Evolutionary conservation across 441 rosid species (phyloP).

Genomic region (Flueggea neowawraea): DNA sequence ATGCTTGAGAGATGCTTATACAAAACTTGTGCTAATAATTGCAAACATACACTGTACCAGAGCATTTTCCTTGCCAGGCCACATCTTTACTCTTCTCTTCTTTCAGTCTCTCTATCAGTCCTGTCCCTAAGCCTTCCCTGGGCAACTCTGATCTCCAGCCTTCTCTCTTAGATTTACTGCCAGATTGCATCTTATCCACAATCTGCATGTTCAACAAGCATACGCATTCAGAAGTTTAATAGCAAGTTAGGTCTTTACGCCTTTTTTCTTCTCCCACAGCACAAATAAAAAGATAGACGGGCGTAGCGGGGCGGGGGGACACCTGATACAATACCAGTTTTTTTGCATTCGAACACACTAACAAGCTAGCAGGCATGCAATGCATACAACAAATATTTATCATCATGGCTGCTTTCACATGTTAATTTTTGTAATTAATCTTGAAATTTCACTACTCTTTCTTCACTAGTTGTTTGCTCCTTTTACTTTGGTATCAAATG

Average conservation of each 20-base stretch:
- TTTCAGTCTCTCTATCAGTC: constrained; percentile 65
- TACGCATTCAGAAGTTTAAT: not conserved
- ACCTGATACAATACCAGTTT: too few species aligned
- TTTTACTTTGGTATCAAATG: too few species aligned
- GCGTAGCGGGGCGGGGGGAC: not conserved
- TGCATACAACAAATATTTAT: too few species aligned
- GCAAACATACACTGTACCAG: constrained; percentile 97
- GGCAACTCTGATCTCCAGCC: constrained; percentile 68
- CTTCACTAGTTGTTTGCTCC: too few species aligned
- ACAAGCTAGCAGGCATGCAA: too few species aligned
- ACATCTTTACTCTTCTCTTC: constrained; percentile 71
- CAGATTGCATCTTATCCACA: constrained; percentile 91
- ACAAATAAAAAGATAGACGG: not conserved
- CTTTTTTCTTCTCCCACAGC: not conserved
- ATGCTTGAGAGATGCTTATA: not conserved
- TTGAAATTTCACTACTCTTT: too few species aligned
- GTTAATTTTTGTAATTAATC: too few species aligned
- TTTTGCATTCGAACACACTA: too few species aligned
- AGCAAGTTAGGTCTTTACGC: not conserved
- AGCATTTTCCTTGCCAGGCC: constrained; percentile 96
- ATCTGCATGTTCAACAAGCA: constrained; percentile 44
- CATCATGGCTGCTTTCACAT: too few species aligned
- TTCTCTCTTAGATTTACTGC: constrained; percentile 65
- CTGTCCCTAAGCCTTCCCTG: constrained; percentile 56
- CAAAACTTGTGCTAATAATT: constrained; percentile 16